Conservation (phyloP, 495 filamentous ascomycete species). For the Antarctomyces pellizariae region DNA sequence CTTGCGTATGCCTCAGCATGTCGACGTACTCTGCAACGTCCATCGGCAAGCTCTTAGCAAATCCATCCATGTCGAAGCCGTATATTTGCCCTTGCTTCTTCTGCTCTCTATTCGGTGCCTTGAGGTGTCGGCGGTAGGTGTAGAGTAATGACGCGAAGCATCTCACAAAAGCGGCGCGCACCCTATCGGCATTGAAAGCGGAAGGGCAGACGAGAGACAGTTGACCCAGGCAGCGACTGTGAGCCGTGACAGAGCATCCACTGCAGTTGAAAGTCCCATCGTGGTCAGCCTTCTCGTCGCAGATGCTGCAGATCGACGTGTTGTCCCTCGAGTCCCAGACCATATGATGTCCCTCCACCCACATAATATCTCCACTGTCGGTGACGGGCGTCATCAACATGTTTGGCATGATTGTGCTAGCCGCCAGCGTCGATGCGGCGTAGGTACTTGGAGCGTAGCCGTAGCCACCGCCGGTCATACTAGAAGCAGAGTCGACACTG, state of each 20-base stretch:
- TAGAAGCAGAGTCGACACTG: slow-evolving; percentile 45
- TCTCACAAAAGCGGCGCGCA: slow-evolving; percentile 80
- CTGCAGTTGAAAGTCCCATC: slow-evolving; percentile 74
- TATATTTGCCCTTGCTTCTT: slow-evolving; percentile 75
- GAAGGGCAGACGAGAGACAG: slow-evolving; percentile 72
- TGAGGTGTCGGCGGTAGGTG: slow-evolving; percentile 74
- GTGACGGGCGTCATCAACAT: slow-evolving; percentile 62
- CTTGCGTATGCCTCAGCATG: slow-evolving; percentile 83
- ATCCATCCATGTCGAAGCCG: slow-evolving; percentile 83
- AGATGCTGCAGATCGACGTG: slow-evolving; percentile 54
- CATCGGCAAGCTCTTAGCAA: slow-evolving; percentile 68
- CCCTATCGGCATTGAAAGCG: slow-evolving; percentile 75
- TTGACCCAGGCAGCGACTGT: slow-evolving; percentile 57
- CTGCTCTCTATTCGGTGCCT: slow-evolving; percentile 53
- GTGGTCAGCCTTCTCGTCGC: slow-evolving; percentile 63
- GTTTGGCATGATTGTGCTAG: slow-evolving; percentile 92
- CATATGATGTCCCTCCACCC: slow-evolving; percentile 89
- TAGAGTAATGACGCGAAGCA: slow-evolving; percentile 89
- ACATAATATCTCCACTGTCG: slow-evolving; percentile 67
- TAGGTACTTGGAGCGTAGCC: slow-evolving; percentile 88
- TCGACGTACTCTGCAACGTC: slow-evolving; percentile 77
- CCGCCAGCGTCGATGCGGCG: slow-evolving; percentile 88
- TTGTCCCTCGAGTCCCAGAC: slow-evolving; percentile 45
- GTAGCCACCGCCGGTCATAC: no score
- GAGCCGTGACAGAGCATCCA: slow-evolving; percentile 52